Conservation (phyloP, 1,284 basidiomycete species). For the Pascua sp. region DNA sequence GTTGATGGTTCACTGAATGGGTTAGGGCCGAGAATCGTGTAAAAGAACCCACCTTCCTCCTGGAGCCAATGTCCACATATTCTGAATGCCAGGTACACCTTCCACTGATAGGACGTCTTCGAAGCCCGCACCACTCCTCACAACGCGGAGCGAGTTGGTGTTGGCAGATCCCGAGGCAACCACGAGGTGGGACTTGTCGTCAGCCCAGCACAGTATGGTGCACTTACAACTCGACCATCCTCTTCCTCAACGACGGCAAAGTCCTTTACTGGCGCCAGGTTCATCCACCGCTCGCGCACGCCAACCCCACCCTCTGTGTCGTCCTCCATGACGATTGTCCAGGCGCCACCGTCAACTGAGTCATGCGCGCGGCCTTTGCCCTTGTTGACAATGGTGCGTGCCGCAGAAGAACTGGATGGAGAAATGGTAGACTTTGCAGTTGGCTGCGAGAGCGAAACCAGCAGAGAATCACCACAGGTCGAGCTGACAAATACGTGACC, state of each 20-base stretch:
- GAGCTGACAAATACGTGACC: conserved; percentile 78
- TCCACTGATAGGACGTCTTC: conserved; percentile 62
- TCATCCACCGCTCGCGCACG: conserved; percentile 65
- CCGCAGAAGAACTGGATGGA: not conserved
- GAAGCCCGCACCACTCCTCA: conserved; percentile 83
- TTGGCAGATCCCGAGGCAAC: conserved; percentile 83
- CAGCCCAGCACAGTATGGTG: not conserved
- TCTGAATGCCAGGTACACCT: conserved; percentile 59
- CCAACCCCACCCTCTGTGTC: conserved; percentile 49
- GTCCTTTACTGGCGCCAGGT: conserved; percentile 85
- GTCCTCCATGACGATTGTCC: conserved; percentile 31
- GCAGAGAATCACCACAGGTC: conserved; percentile 73
- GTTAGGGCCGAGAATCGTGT: conserved; percentile 4
- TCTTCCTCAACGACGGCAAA: conserved; percentile 73
- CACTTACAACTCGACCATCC: conserved; percentile 65
- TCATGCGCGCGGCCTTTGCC: conserved; percentile 33
- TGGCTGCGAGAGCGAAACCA: conserved; percentile 54
- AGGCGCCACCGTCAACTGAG: conserved; percentile 51
- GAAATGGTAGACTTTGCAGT: not conserved
- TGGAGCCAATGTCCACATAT: conserved; percentile 64
- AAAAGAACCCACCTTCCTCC: conserved; percentile 1
- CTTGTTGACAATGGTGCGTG: conserved; percentile 13
- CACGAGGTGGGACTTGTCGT: conserved; percentile 67
- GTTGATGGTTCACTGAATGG: conserved; percentile 3
- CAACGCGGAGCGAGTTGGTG: conserved; percentile 73